These are phyloP conservation scores for Syzygium syzygioides DNA, from an alignment of 441 rosid species.

Conservation along the genomic window DNA sequence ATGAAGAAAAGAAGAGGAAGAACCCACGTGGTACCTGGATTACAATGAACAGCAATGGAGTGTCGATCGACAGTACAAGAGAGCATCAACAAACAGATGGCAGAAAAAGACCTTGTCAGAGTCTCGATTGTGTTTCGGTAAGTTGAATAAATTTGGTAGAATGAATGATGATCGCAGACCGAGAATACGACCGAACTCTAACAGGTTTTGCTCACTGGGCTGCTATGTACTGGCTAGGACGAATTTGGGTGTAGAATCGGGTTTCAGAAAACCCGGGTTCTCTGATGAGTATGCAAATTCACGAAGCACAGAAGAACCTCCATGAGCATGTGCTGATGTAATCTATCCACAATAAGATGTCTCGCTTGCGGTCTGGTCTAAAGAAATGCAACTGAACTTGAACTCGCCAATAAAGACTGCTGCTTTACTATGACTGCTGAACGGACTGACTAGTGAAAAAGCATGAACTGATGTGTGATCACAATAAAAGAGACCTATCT, in stretches of 20 bases:
- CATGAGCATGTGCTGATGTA: neutral
- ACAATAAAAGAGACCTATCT: neutral
- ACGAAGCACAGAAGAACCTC: neutral
- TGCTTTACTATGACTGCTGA: neutral
- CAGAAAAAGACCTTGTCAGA: neutral
- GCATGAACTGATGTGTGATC: neutral
- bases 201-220: neutral
- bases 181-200: neutral
- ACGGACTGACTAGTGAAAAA: too few relatives aligned
- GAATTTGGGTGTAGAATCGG: neutral
- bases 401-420: neutral
- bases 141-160: neutral
- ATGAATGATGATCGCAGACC: neutral
- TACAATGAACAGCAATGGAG: neutral
- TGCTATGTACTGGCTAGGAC: neutral
- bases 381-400: neutral
- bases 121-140: neutral
- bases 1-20: neutral
- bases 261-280: neutral
- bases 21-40: neutral
- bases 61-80: neutral
- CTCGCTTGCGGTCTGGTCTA: neutral
- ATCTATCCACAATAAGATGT: neutral
- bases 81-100: neutral
- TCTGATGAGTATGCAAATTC: neutral